Percentiles rank a stretch among this genome's conserved stretches.
Conservation (phyloP, 352 stramenopile genomes). For the Globisporangium splendens region DNA sequence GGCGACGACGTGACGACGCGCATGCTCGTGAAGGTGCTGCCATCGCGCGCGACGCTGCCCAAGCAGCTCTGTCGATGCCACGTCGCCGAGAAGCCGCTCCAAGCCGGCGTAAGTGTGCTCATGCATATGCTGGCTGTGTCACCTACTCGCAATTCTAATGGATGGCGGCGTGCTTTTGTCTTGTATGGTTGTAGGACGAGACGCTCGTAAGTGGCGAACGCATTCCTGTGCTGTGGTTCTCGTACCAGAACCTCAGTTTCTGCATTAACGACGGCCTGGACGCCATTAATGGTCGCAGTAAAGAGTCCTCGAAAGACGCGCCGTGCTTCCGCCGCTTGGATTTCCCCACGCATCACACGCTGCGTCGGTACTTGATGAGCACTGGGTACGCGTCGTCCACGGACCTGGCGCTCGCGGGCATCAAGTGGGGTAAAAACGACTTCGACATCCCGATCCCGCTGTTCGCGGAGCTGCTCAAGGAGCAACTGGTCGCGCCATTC, state of each 20-base stretch:
- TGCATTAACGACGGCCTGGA: constrained; percentile 46
- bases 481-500: constrained; percentile 95
- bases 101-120: constrained; percentile 11
- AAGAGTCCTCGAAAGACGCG: background rate
- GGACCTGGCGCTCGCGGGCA: constrained; percentile 19
- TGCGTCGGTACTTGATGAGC: constrained; percentile 21
- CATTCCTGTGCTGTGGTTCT: constrained; percentile 61
- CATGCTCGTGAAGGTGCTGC: constrained; percentile 52
- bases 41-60: constrained; percentile 41
- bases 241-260: constrained; percentile 79
- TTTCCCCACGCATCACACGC: constrained; percentile 30
- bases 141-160: too few relatives aligned
- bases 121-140: background rate
- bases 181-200: constrained; percentile 7
- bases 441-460: constrained; percentile 85
- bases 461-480: constrained; percentile 83
- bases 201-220: constrained; percentile 14
- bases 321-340: constrained; percentile 39
- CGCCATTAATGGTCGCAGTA: constrained; percentile 8
- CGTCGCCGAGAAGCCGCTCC: constrained; percentile 17
- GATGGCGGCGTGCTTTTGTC: too few relatives aligned
- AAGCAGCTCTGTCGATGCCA: constrained; percentile 54
- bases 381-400: constrained; percentile 16
- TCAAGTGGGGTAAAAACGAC: constrained; percentile 66
- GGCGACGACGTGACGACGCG: background rate